Evolutionary conservation across 73 alveolate genomes (phyloP).

Genomic region (Stentor roeselii): DNA sequence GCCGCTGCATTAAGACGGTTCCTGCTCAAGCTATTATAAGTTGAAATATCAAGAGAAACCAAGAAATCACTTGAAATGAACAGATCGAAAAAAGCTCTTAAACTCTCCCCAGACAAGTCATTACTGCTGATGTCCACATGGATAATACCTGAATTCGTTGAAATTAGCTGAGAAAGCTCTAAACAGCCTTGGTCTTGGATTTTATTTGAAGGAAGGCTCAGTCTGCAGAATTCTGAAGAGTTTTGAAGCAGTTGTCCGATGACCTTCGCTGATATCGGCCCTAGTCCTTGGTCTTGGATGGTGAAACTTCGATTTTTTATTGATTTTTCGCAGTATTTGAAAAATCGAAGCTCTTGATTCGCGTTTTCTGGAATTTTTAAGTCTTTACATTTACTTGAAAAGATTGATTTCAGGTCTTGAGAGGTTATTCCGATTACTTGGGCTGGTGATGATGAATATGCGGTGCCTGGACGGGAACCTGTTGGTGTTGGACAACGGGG

Average conservation of each 20-base stretch:
- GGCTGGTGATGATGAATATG: neutral
- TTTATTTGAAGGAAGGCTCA: conserved; percentile 28
- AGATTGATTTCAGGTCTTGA: neutral
- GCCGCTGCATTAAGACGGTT: conserved; percentile 31
- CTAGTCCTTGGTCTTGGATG: neutral
- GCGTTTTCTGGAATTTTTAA: conserved; percentile 11
- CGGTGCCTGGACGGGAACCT: neutral
- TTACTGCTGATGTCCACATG: conserved; percentile 40
- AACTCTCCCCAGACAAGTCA: conserved; percentile 45
- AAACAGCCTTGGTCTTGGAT: conserved; percentile 39
- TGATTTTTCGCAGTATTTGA: conserved; percentile 5
- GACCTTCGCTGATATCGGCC: neutral
- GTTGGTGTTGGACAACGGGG: conserved; percentile 3
- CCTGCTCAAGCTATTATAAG: conserved; percentile 41
- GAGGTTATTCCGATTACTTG: neutral
- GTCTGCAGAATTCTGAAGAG: conserved; percentile 7
- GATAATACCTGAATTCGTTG: conserved; percentile 19
- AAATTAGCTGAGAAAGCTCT: conserved; percentile 2
- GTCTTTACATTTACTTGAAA: conserved; percentile 23
- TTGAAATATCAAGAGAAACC: conserved; percentile 34
- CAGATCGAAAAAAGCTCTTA: conserved; percentile 22
- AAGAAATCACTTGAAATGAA: conserved; percentile 12
- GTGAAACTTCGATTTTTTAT: conserved; percentile 10
- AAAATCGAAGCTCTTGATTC: neutral
- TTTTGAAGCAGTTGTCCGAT: neutral